These are phyloP conservation scores for Holtermannia corniformis DNA, from an alignment of 768 basidiomycete genomes.

Conservation along the genomic window DNA sequence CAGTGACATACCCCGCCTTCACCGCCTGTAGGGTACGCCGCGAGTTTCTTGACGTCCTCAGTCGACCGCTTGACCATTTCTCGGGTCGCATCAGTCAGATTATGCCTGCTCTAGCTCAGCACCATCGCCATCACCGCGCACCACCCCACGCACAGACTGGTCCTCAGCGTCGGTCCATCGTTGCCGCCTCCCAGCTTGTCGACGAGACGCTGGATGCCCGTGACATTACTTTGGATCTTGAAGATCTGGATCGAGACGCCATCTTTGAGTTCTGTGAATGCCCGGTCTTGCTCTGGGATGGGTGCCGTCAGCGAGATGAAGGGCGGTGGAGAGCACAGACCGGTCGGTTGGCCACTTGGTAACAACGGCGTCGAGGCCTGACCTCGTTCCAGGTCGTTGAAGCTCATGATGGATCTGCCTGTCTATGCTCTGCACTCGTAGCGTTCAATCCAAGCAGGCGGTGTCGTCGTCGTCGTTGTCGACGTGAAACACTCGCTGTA, in stretches of 20 bases:
- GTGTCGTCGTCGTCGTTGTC: no score
- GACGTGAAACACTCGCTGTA: no score
- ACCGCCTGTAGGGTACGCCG: conserved; percentile 48
- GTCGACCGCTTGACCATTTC: conserved; percentile 91
- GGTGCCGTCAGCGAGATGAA: not conserved
- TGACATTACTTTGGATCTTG: conserved; percentile 97
- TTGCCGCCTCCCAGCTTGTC: conserved; percentile 80
- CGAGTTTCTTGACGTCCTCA: conserved; percentile 82
- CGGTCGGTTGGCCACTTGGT: conserved; percentile 14
- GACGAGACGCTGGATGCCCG: conserved; percentile 90
- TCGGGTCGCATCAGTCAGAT: conserved; percentile 86
- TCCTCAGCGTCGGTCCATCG: conserved; percentile 70
- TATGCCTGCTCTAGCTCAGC: conserved; percentile 54
- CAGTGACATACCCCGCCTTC: conserved; percentile 1
- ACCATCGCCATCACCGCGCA: not conserved
- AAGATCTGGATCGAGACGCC: conserved; percentile 67
- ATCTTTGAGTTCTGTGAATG: conserved; percentile 58
- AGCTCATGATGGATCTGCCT: conserved; percentile 28
- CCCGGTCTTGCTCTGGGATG: conserved; percentile 50
- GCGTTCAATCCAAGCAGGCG: no score
- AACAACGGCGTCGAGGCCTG: conserved; percentile 28
- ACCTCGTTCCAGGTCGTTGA: conserved; percentile 39
- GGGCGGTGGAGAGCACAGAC: not conserved
- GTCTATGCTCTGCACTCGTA: no score
- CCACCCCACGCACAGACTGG: conserved; percentile 59